Evolutionary conservation across 1,284 basidiomycete species (phyloP), one percentile per base, ranked within the genome.

Genomic region (Inonotus hispidus): DNA sequence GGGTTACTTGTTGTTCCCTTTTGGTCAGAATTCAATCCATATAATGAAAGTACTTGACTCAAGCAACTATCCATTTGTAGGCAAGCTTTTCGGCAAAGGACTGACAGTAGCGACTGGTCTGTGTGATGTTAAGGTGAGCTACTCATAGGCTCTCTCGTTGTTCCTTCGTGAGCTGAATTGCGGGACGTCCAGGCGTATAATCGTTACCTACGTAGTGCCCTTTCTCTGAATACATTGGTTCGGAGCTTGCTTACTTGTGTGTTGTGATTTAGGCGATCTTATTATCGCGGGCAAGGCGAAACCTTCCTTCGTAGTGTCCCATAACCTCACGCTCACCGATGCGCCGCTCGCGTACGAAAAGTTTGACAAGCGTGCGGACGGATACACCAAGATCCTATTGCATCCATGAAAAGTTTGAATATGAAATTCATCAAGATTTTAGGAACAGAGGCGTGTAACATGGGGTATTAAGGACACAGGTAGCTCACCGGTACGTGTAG

Each of bases 71-170:
- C 19, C n/a, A 14, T 43, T 25, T 14, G 7, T 38, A 75, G 76
- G 77, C 23, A 78, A 78, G 66, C 67, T 82, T 10, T 82, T 82
- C 66, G 78, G 81, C 70, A 82, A 82, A 65, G 81, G 80, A 0
- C 67, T 82, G 14, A 72, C 72, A 4, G 59, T 82, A 29, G 80
- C 78, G n/a, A 81, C 79, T 14, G 80, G 80, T 0, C 79, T 81
- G 67, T 81, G 80, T 68, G 81, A 81, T 60, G 80, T 81, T 64
- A 82, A 82, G 74, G 77, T 79, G 27, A 47, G 64, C 52, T 38
- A 25, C 8, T 8, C n/a, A n/a, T 16, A 43, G 16, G 54, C 3
- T 35, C 46, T 32, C n/a, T 53, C 3, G n/a, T 13, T 57, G 25
- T 64, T 16, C 11, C 8, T 13, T 49, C 4, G 16, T 3, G 5